Base-by-base conservation (phyloP, 2,329 filamentous ascomycete species). In the Dactylonectria macrodidyma region DNA sequence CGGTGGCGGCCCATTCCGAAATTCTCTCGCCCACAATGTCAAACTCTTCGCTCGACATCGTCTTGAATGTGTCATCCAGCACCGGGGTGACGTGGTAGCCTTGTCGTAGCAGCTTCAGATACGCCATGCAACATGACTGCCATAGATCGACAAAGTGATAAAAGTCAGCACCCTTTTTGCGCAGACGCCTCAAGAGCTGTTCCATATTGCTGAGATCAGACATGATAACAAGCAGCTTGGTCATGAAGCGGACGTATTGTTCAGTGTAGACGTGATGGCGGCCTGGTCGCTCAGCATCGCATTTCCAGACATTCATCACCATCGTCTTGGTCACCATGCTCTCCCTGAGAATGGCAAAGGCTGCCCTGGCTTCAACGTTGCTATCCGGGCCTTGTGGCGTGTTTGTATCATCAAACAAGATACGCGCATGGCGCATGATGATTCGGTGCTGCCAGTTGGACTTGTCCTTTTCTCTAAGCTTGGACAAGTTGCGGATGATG, bases 401-500 rank as follows among this genome's bases (percentile, higher is more conserved):
- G 50, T 80, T 78, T 44, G 81, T 78, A 34, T 86, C 83, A 59
- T 85, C 83, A 60, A 88, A 89, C 8, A 90, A 74, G 22, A 91
- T 87, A 38, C 82, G 83, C 2, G 89, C 86, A 75, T 93, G 91
- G 26, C 95, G 90, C 76, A 92, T 91, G 60, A 94, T 93, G 82
- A 98, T 95, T 22, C 95, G 92, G 79, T 98, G 95, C 77, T 98
- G 95, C 95, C 95, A 98, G 75, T 96, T 95, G 1, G 93, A 93
- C 83, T 97, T 97, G 81, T 98, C 95, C 68, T 94, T 94, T 56
- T 90, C 88, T 12, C 86, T 85, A 10, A 90, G 77, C 60, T 84
- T 84, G 8, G 81, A 81, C 47, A 90, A 76, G 52, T 83, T 87
- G 55, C 83, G 82, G 46, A 89, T 85, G 6, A 90, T 81, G 57